Evolutionary conservation across 129 eudicot species (phyloP).

Genomic region (Calendula officinalis): DNA sequence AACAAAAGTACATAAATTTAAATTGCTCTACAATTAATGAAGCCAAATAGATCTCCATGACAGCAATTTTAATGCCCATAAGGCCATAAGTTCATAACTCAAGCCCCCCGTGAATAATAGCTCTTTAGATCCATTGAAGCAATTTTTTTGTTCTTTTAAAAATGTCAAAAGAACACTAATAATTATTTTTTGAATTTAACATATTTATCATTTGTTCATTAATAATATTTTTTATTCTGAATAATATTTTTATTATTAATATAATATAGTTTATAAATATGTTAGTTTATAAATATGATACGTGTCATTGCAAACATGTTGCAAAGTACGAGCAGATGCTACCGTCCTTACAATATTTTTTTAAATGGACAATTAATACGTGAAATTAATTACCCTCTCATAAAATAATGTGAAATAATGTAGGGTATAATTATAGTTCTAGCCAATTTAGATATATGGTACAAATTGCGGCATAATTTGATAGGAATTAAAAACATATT

Average conservation of each 20-base stretch:
- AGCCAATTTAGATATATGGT: background rate
- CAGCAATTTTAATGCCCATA: constrained; percentile 30
- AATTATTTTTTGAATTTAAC: too few relatives aligned
- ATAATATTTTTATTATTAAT: too few relatives aligned
- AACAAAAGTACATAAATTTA: background rate
- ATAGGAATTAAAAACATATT: background rate
- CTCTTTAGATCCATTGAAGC: constrained; percentile 2
- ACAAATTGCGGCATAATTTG: constrained; percentile 1
- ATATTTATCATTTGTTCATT: too few relatives aligned
- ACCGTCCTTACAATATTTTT: background rate
- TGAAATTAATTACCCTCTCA: constrained; percentile 6
- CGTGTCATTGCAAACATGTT: too few relatives aligned
- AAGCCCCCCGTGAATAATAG: constrained; percentile 28
- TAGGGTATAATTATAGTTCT: background rate
- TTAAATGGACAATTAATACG: background rate
- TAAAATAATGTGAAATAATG: background rate
- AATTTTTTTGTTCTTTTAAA: background rate
- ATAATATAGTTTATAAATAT: too few relatives aligned
- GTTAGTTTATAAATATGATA: too few relatives aligned
- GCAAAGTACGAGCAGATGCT: too few relatives aligned
- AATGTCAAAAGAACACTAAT: background rate
- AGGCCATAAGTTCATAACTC: too few relatives aligned
- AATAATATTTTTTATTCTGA: too few relatives aligned
- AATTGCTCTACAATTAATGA: constrained; percentile 29
- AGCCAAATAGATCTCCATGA: constrained; percentile 32